Evolutionary conservation across 164 flowering plant genomes (phyloP), one percentile per base, ranked within the genome.

Genomic region (Protea cynaroides): DNA sequence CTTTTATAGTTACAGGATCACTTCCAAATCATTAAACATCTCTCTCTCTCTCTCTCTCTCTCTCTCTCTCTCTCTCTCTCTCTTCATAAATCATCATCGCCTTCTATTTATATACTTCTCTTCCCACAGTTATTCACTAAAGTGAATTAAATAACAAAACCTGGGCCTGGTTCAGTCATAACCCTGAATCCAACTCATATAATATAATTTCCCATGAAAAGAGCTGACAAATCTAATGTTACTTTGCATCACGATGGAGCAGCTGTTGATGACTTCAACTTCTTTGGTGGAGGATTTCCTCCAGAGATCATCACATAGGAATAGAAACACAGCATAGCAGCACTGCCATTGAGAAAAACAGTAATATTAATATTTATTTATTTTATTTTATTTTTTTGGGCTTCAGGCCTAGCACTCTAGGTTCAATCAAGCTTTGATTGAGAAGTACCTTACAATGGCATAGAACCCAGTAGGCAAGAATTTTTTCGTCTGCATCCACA

Each of bases 241-340:
- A 49, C 19, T 47, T 62, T 61, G 65, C 55, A 53, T 73, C 71
- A 82, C 29, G 77, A 64, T 13, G 73, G 50, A 19, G 47, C 66
- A 60, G 38, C 63, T 19, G 75, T 54, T n/a, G 79, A 50, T 38
- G 80, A 50, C 70, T 83, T 88, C 84, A 75, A 63, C 84, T 93
- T 93, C 81, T 93, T 93, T 22, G 98, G 97, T 21, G 96, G 96
- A 21, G 98, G 97, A 64, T 94, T 94, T 68, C 97, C 97, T 59
- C 99, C 99, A 19, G 96, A 84, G n/a, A 81, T 53, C 68, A 91
- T 57, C 59, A 94, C 97, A 68, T 91, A 89, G 8, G 81, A 67
- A 68, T 91, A 94, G 79, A 94, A 94, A 70, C 82, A 84, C 13
- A 91, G 72, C 99, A 94, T 89, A 63, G 86, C 90, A 70, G 88